Evolutionary conservation across 2,329 filamentous ascomycete species (phyloP), one percentile per base, ranked within the genome.

Genomic region (Echinosphaeria canescens): DNA sequence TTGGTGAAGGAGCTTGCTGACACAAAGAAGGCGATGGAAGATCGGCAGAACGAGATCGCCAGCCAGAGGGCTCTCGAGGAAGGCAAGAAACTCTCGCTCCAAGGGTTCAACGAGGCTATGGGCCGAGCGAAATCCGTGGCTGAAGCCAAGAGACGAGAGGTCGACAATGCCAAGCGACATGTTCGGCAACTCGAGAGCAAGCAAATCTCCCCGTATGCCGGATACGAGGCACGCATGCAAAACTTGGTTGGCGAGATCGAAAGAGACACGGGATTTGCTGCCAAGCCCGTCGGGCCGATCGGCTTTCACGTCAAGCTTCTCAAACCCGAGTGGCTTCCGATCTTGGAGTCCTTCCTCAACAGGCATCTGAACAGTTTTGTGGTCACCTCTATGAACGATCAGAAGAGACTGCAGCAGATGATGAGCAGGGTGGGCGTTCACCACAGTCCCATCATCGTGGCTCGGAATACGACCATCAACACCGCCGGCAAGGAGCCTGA

Each of bases 271-370:
- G 57, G 69, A 0, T 95, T 90, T 41, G 52, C 56, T 14, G 53
- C 63, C 23, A 72, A 62, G 33, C 88, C 88, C 3, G 56, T 95
- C 18, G 88, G 88, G 0, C 88, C 88, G 1, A 55, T 95, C 10
- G 88, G 84, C 16, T 55, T 69, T 14, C 65, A 88, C 39, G 60
- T 98, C 27, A 71, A 69, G 35, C 53, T 98, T 14, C 52, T 69
- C 19, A 72, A 85, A 36, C 75, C 79, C 1, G 61, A 79, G 37
- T 98, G 88, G 88, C 75, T 74, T 2, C 62, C 66, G 1, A 69
- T 91, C 23, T 47, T 98, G 10, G 88, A 98, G 43, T 75, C 63
- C 33, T 65, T 65, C 2, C 60, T 92, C 24, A 79, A 79, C n/a
- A 48, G 47, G 4, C 56, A 53, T 1, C 52, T 95, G 17, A 75